Evolutionary conservation across 768 basidiomycete species (phyloP).

Genomic region (Chalciporus piperatus): DNA sequence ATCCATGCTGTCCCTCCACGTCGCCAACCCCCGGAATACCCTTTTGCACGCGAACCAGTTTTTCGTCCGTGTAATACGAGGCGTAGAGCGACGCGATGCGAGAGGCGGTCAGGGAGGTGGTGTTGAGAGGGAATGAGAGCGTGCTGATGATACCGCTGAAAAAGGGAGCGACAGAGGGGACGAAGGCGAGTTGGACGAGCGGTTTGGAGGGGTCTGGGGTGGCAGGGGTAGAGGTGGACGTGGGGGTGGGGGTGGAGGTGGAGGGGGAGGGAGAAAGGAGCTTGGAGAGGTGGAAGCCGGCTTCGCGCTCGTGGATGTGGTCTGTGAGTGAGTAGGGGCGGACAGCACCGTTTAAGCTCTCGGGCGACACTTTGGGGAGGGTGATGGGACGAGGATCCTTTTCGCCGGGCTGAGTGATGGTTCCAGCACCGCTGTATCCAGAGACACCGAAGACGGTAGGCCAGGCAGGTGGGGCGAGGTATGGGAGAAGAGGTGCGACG

Average conservation of each 20-base stretch:
- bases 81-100: conserved; percentile 75
- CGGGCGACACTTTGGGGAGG: conserved; percentile 77
- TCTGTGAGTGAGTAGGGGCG: conserved; percentile 90
- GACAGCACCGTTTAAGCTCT: conserved; percentile 71
- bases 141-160: conserved; percentile 95
- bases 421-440: conserved; percentile 95
- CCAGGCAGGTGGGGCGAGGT: conserved; percentile 53
- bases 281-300: conserved; percentile 73
- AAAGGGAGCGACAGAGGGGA: conserved; percentile 88
- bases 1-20: conserved; percentile 81
- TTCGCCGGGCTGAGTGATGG: conserved; percentile 62
- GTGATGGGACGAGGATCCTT: conserved; percentile 65
- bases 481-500: conserved; percentile 80
- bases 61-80: conserved; percentile 73
- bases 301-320: conserved; percentile 98
- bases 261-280: conserved; percentile 39
- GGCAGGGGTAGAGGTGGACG: background rate
- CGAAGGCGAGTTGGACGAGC: conserved; percentile 68
- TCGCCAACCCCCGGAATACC: conserved; percentile 73
- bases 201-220: conserved; percentile 2
- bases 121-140: conserved; percentile 74
- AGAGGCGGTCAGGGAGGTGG: conserved; percentile 56
- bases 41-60: conserved; percentile 63
- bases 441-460: conserved; percentile 92
- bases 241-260: background rate